These are phyloP conservation scores for Alternaria alternata DNA, from an alignment of 2,329 filamentous ascomycete genomes.

Conservation along the genomic window DNA sequence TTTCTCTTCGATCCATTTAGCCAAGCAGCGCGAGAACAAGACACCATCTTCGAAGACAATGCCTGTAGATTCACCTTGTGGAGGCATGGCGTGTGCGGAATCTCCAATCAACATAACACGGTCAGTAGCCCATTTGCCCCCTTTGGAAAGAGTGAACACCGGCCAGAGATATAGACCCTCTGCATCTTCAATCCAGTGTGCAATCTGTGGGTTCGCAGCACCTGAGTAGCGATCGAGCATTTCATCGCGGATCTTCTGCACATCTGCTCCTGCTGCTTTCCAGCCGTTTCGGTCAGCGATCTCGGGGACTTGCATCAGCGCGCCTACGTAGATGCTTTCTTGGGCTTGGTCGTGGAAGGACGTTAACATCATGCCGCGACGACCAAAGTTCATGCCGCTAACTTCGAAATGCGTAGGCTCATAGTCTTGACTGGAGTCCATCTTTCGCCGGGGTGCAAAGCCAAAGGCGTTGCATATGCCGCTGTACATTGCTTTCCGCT, in stretches of 20 bases:
- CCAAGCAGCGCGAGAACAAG: conserved; percentile 56
- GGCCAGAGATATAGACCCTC: conserved; percentile 57
- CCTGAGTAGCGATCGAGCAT: conserved; percentile 53
- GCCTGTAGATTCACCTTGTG: conserved; percentile 60
- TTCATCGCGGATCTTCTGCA: conserved; percentile 52
- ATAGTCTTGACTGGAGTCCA: conserved; percentile 27
- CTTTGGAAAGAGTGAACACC: conserved; percentile 55
- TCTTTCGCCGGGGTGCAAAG: conserved; percentile 50
- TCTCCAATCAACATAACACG: conserved; percentile 57
- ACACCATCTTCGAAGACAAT: conserved; percentile 63
- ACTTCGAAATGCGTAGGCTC: conserved; percentile 49
- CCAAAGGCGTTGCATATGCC: conserved; percentile 59
- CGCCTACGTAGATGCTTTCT: conserved; percentile 55
- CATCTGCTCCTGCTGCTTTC: conserved; percentile 55
- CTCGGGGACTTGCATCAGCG: conserved; percentile 55
- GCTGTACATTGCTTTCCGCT: conserved; percentile 53
- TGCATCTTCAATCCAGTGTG: conserved; percentile 53
- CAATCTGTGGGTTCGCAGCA: conserved; percentile 47
- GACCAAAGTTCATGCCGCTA: conserved; percentile 57
- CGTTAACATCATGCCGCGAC: conserved; percentile 56
- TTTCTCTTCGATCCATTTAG: conserved; percentile 53
- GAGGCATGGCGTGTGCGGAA: conserved; percentile 60
- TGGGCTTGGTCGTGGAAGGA: conserved; percentile 49
- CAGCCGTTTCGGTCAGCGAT: conserved; percentile 55
- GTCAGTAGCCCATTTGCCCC: conserved; percentile 56